Base-by-base conservation (phyloP, 352 stramenopile species). In the Halophytophthora polymorphica region DNA sequence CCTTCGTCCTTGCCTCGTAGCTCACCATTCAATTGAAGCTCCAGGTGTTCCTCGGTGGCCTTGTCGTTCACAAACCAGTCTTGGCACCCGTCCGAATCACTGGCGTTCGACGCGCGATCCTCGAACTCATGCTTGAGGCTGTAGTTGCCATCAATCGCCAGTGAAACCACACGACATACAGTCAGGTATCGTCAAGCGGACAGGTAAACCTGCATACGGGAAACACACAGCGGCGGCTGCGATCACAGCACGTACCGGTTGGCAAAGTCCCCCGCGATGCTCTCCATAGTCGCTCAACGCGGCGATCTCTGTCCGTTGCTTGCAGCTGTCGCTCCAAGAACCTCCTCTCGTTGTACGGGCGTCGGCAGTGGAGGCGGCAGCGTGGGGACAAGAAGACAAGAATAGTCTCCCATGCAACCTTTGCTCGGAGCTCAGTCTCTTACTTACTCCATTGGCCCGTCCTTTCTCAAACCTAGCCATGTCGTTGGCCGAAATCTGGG, bases 1-100 rank as follows among this genome's bases (percentile, higher is more conserved):
- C 34, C 53, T 23, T 67, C 62, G 7, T 25, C 37, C 33, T 67
- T 64, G 7, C 31, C 18, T 2, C 57, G 48, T 17, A 36, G 31
- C 6, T 71, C 61, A 18, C 50, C 73, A 19, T 73, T 70, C 7
- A 67, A 63, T 0, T 60, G 62, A 5, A 48, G 61, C 11, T 64
- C 59, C 29, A 58, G 41, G 1, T 46, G 47, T 33, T 69, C 57
- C 6, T 70, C 44, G 17, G 69, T 68, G 12, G 45, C 64, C 37
- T 77, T 69, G 44, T 92, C 81, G 56, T 92, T 90, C 25, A 90
- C 81, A 43, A 91, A 91, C 81, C 81, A 91, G 49, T 91, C 78
- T 64, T 91, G 74, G 11, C 66, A 83, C 23, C 80, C 80, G 25
- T 83, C 67, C 11, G 56, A 50, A 36, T 85, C 76, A 46, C 77